phyloP scores from a whole-genome alignment of 306 rosid genomes.

The Pyrus communis region DNA sequence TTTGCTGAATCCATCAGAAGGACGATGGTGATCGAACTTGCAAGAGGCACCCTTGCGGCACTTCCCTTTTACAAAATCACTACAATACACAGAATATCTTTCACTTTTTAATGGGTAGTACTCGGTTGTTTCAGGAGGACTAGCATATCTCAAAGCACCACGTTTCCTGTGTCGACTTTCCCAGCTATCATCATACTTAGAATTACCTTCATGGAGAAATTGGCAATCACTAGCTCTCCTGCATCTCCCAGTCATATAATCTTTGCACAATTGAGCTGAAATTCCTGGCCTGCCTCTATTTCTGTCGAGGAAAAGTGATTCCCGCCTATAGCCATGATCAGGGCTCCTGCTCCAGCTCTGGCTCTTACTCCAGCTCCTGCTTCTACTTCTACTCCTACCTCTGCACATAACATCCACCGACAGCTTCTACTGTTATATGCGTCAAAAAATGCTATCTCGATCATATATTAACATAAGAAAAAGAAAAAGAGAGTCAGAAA shows the following conservation, averaged over 20 bases:
- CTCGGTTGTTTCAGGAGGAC: constrained; percentile 34
- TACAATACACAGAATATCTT: constrained; percentile 47
- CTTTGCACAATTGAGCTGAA: constrained; percentile 60
- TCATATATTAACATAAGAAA: not conserved
- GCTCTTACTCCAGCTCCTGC: constrained; percentile 34
- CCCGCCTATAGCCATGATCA: constrained; percentile 52
- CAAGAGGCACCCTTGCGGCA: constrained; percentile 81
- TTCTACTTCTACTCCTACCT: constrained; percentile 18
- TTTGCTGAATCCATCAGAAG: constrained; percentile 54
- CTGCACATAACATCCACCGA: constrained; percentile 20
- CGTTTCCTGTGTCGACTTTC: constrained; percentile 65
- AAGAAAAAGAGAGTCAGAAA: not conserved
- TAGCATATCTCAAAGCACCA: constrained; percentile 53
- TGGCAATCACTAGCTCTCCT: constrained; percentile 75
- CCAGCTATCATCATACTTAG: constrained; percentile 64
- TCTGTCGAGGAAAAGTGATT: constrained; percentile 59
- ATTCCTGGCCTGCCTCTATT: constrained; percentile 56
- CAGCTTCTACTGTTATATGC: not conserved
- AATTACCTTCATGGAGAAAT: constrained; percentile 63
- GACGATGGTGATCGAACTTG: constrained; percentile 59
- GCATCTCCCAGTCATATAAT: constrained; percentile 77
- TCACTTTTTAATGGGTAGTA: constrained; percentile 58
- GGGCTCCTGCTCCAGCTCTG: constrained; percentile 50
- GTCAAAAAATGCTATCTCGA: not conserved
- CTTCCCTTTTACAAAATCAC: constrained; percentile 67